Evolutionary conservation across 1,139 yeast genomes (phyloP), one percentile per base, ranked within the genome.

Genomic region (Geotrichum citri-aurantii): DNA sequence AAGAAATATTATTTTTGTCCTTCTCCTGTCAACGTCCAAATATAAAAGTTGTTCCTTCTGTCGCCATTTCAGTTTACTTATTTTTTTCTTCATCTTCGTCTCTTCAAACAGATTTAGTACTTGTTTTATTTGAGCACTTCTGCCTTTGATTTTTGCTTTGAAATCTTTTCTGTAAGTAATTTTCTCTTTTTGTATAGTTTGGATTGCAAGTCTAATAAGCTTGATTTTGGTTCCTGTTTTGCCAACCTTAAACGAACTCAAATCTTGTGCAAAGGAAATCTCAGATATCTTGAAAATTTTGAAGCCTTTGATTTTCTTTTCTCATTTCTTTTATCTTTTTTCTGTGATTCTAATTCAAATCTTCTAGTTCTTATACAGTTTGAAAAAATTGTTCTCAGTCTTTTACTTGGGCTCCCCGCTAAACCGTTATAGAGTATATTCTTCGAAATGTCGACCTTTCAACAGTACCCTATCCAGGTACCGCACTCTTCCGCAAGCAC

Each of bases 401-500:
- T 21, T n/a, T 31, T 31, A n/a, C 29, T 21, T 7, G 3, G 44
- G 44, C n/a, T 5, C 7, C 21, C 10, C 7, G 44, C 21, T 37
- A 17, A 12, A 37, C 21, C 17, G n/a, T 37, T 37, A 37, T n/a
- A 37, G 19, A 37, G n/a, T 19, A 37, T 17, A 17, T 37, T 17
- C 44, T 37, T 37, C n/a, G 21, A 17, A 14, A 37, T 37, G 44
- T 37, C 44, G 44, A 37, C 44, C 21, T 37, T 14, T 37, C 44
- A 37, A 19, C 44, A 37, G 10, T 37, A 37, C 14, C 44, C 44
- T 8, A 8, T 40, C 14, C 21, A 40, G 23, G 23, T 48, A 21
- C 51, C 51, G 12, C 47, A 19, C 48, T 21, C 54, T 48, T 29
- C 49, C 27, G 26, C 48, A 44, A 17, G 26, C 50, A 23, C 54